Conservation (phyloP, 1,284 basidiomycete species). For the Hypsizygus ulmarius region DNA sequence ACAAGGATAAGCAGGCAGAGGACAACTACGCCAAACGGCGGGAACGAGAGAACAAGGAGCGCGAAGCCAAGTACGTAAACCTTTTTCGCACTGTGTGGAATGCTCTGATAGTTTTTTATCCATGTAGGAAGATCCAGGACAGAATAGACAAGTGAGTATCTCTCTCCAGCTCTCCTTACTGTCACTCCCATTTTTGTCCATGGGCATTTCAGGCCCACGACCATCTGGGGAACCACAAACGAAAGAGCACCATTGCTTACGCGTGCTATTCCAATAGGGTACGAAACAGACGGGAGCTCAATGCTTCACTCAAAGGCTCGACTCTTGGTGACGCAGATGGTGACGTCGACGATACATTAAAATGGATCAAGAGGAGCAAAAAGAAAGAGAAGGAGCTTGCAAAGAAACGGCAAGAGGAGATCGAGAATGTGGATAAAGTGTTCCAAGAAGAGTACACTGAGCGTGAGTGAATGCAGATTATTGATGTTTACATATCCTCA, state of each 20-base stretch:
- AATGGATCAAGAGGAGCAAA: constrained; percentile 89
- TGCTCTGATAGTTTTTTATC: constrained; percentile 26
- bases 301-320: constrained; percentile 84
- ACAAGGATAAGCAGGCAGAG: constrained; percentile 80
- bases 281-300: constrained; percentile 88
- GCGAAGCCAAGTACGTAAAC: constrained; percentile 66
- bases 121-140: constrained; percentile 67
- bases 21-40: constrained; percentile 77
- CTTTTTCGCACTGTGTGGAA: constrained; percentile 13
- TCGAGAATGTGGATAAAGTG: constrained; percentile 78
- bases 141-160: constrained; percentile 85
- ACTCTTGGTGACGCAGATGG: constrained; percentile 84
- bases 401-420: constrained; percentile 71
- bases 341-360: constrained; percentile 71
- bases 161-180: constrained; percentile 27
- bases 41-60: constrained; percentile 68
- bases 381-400: constrained; percentile 85
- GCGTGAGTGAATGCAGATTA: constrained; percentile 47
- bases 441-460: constrained; percentile 76
- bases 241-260: constrained; percentile 46
- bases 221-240: constrained; percentile 18
- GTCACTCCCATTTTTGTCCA: constrained; percentile 53
- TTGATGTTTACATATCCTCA: neutral
- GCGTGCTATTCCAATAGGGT: constrained; percentile 57
- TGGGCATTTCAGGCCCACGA: constrained; percentile 36